Base-by-base conservation (phyloP, 495 filamentous ascomycete species). In the Diplogelasinospora grovesii region DNA sequence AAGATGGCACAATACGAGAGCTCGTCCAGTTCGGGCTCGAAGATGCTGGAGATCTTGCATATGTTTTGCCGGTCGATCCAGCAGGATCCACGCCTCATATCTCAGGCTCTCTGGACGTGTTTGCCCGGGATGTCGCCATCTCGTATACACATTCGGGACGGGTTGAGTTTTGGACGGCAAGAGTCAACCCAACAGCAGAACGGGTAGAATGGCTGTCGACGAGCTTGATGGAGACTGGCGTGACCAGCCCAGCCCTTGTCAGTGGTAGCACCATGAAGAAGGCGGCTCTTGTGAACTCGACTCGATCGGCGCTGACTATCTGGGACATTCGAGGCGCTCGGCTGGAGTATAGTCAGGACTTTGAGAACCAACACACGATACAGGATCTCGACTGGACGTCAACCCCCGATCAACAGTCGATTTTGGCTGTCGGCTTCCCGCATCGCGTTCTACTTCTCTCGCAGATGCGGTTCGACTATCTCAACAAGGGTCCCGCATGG, bases 331-430 rank as follows among this genome's bases (percentile, higher is more conserved):
- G 80, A 48, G 85, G 83, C 33, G 78, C 78, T 2, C 82, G 86
- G 54, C 67, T 97, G 2, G 90, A 97, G 59, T 88, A 84, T 55
- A 71, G 81, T 38, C 76, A 88, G 41, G 71, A 77, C 29, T 92
- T 87, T 49, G 77, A 82, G 41, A 66, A 71, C 15, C 69, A 79
- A 43, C 86, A 93, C 43, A 74, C 74, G 11, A 89, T 97, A 23
- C 73, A 79, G 46, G 90, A 95, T 53, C 73, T 96, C 6, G 89
- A 95, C 54, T 97, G 90, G 90, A 90, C 89, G 1, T 89, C 85
- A 6, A 95, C 90, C 0, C 88, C 90, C 0, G 88, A 94, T 50
- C 79, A 76, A 48, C 90, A 96, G 56, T 90, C 86, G 2, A 86
- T 97, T 42, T 74, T 97, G 9, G 86, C 90, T 6, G 86, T 96